phyloP scores from a whole-genome alignment of 1,284 basidiomycete species.

The Anthracocystis setariae region DNA sequence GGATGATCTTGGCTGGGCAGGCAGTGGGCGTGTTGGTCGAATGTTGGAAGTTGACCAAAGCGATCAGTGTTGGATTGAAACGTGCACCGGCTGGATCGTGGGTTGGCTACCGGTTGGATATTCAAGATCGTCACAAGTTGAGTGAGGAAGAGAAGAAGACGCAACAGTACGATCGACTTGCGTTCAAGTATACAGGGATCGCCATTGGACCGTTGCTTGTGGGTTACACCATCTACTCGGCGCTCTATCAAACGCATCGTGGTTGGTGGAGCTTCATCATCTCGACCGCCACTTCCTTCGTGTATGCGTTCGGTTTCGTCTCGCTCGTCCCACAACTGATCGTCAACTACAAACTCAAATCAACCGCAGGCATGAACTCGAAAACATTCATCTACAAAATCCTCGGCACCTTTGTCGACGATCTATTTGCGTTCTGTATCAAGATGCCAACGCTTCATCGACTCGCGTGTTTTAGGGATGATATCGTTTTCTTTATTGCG shows the following conservation, averaged over 20 bases:
- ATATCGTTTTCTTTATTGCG: slow-evolving; percentile 66
- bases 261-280: slow-evolving; percentile 97
- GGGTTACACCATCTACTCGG: slow-evolving; percentile 88
- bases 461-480: slow-evolving; percentile 79
- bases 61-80: slow-evolving; percentile 81
- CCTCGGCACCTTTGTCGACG: slow-evolving; percentile 84
- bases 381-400: slow-evolving; percentile 97
- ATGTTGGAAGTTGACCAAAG: slow-evolving; percentile 86
- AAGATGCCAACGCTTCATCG: slow-evolving; percentile 95
- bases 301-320: slow-evolving; percentile 97
- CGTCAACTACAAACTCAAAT: slow-evolving; percentile 84
- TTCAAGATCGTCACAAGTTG: slow-evolving; percentile 91
- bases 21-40: slow-evolving; percentile 82
- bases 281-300: slow-evolving; percentile 81
- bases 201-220: slow-evolving; percentile 83
- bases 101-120: slow-evolving; percentile 81
- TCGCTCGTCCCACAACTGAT: slow-evolving; percentile 69
- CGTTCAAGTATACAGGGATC: slow-evolving; percentile 89
- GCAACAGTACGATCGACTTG: slow-evolving; percentile 88
- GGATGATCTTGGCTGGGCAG: slow-evolving; percentile 92
- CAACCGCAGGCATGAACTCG: slow-evolving; percentile 91
- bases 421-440: slow-evolving; percentile 82
- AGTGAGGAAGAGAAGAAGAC: slow-evolving; percentile 95
- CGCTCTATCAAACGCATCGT: slow-evolving; percentile 74
- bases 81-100: slow-evolving; percentile 73